phyloP scores from a whole-genome alignment of 1,139 yeast species.

The Suhomyces yuchorum region DNA sequence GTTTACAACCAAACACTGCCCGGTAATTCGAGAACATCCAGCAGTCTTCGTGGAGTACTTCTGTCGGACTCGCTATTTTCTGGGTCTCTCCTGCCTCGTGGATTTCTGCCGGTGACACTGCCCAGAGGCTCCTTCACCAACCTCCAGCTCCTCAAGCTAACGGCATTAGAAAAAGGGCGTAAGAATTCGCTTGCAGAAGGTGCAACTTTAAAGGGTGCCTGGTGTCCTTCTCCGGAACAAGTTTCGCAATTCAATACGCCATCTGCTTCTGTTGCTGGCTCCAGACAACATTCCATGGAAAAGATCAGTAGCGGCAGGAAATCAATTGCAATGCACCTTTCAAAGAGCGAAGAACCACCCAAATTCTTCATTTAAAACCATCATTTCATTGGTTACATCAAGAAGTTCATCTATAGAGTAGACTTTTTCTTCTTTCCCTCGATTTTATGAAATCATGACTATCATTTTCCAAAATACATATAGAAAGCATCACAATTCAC shows the following conservation, averaged over 20 bases:
- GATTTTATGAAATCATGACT: neutral
- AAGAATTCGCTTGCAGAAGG: slow-evolving; percentile 20
- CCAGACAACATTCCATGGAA: slow-evolving; percentile 17
- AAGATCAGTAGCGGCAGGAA: slow-evolving; percentile 6
- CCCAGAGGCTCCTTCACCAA: slow-evolving; percentile 7
- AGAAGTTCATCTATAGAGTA: neutral
- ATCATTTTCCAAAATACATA: neutral
- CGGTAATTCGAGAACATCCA: neutral
- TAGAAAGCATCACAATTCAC: too few relatives aligned
- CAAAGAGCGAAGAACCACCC: slow-evolving; percentile 4
- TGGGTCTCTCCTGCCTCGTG: slow-evolving; percentile 4
- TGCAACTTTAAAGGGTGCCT: slow-evolving; percentile 30
- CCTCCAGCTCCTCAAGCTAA: slow-evolving; percentile 6
- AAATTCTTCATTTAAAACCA: slow-evolving; percentile 7
- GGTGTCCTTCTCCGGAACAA: slow-evolving; percentile 33
- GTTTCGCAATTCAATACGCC: slow-evolving; percentile 36
- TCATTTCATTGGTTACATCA: neutral
- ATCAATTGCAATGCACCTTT: slow-evolving; percentile 2
- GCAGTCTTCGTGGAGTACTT: neutral
- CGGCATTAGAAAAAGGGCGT: slow-evolving; percentile 18
- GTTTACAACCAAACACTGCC: slow-evolving; percentile 8
- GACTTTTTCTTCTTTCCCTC: neutral
- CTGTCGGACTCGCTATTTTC: slow-evolving; percentile 10
- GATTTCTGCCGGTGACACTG: slow-evolving; percentile 3
- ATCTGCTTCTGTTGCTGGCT: slow-evolving; percentile 15